These are phyloP conservation scores for Blastomyces parvus DNA, from an alignment of 2,329 filamentous ascomycete species.

Conservation along the genomic window DNA sequence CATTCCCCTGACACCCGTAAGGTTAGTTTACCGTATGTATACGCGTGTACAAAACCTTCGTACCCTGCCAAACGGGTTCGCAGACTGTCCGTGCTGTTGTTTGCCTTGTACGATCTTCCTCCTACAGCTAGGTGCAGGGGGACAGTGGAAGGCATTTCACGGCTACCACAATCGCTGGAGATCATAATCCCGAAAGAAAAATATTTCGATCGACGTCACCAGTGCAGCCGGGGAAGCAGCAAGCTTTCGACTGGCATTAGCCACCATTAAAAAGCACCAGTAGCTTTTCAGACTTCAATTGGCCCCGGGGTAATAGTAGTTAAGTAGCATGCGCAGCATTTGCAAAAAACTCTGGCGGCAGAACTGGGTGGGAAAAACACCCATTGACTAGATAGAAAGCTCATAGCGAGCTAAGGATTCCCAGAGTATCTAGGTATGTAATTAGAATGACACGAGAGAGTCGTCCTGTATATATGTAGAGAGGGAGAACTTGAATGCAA, in stretches of 20 bases:
- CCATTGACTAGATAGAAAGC: too few relatives aligned
- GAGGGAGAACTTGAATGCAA: neutral
- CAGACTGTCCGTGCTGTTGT: neutral
- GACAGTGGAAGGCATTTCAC: neutral
- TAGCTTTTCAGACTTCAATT: neutral
- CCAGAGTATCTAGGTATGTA: neutral
- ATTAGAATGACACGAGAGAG: neutral
- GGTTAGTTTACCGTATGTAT: neutral
- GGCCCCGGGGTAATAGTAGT: neutral
- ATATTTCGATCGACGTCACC: neutral
- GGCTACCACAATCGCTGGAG: neutral
- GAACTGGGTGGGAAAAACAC: neutral
- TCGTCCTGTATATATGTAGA: neutral
- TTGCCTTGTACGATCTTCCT: neutral
- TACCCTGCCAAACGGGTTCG: neutral
- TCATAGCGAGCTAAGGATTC: neutral
- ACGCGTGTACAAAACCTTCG: neutral
- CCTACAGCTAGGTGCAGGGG: too few relatives aligned
- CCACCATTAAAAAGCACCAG: neutral
- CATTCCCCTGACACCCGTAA: neutral
- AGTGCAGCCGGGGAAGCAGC: neutral
- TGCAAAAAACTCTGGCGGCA: neutral
- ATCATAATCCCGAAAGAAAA: neutral
- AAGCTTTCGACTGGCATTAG: neutral
- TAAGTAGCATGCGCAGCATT: neutral